These are phyloP conservation scores for Pilatotrama ljubarskyi DNA, from an alignment of 768 basidiomycete genomes.

Conservation along the genomic window DNA sequence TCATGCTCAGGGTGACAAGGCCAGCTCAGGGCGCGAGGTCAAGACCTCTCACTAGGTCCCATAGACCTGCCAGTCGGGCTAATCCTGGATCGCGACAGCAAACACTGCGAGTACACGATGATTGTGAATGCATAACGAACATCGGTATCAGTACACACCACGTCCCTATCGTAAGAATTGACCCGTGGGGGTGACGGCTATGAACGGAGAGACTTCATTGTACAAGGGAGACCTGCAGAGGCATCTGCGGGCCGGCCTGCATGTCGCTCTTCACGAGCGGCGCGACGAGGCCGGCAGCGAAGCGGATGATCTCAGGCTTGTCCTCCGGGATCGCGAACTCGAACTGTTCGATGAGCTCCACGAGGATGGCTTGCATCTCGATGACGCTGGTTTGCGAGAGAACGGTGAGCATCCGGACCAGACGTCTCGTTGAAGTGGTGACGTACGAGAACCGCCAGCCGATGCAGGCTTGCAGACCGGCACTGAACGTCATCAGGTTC, in stretches of 20 bases:
- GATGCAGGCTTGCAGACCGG: conserved; percentile 25
- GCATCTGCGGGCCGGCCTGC: conserved; percentile 34
- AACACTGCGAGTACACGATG: too few species aligned
- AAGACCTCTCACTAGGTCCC: too few species aligned
- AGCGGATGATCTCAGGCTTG: conserved; percentile 33
- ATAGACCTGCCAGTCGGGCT: too few species aligned
- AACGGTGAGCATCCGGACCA: conserved; percentile 26
- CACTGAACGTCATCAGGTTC: conserved; percentile 19
- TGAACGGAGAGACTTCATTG: neutral
- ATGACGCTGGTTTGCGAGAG: conserved; percentile 26
- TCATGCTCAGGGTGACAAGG: too few species aligned
- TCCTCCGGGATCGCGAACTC: conserved; percentile 34
- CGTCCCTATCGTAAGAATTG: too few species aligned
- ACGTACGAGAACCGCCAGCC: conserved; percentile 37
- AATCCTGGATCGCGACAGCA: too few species aligned
- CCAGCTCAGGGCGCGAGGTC: too few species aligned
- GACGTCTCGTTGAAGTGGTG: neutral
- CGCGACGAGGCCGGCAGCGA: conserved; percentile 34
- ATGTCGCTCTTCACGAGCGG: conserved; percentile 36
- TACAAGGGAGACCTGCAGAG: conserved; percentile 31
- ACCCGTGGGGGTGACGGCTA: too few species aligned
- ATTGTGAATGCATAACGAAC: too few species aligned
- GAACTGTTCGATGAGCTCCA: conserved; percentile 39
- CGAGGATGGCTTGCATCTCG: conserved; percentile 37
- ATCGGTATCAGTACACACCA: too few species aligned